Evolutionary conservation across 768 basidiomycete species (phyloP).

Genomic region (Pisolithus tinctorius): DNA sequence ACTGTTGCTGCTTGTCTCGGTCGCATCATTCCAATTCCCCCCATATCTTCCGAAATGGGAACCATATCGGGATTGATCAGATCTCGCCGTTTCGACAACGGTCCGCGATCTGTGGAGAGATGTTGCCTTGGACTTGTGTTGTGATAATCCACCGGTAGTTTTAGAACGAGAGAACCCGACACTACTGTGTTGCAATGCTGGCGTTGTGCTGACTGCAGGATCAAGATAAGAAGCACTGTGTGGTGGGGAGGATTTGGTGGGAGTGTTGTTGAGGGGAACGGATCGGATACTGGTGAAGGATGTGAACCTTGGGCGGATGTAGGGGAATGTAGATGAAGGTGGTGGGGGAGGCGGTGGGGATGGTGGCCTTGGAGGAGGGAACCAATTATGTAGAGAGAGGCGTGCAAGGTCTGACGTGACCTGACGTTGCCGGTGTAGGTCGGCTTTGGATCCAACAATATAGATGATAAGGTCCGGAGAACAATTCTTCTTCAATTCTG

Average conservation of each 20-base stretch:
- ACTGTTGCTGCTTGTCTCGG: conserved; percentile 60
- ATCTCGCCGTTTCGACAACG: conserved; percentile 36
- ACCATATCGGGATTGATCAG: conserved; percentile 46
- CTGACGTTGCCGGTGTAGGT: conserved; percentile 63
- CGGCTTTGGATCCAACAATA: conserved; percentile 91
- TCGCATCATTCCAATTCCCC: conserved; percentile 50
- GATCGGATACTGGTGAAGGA: conserved; percentile 51
- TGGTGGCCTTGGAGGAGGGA: conserved; percentile 69
- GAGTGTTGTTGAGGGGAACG: conserved; percentile 43
- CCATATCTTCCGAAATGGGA: conserved; percentile 46
- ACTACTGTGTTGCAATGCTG: conserved; percentile 47
- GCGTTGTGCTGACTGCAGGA: conserved; percentile 45
- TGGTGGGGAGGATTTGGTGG: conserved; percentile 41
- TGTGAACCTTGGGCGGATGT: conserved; percentile 30
- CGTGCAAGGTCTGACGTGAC: conserved; percentile 79
- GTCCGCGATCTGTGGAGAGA: conserved; percentile 22
- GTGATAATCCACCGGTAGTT: conserved; percentile 33
- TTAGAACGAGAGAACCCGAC: conserved; percentile 44
- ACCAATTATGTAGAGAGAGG: conserved; percentile 82
- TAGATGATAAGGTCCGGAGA: conserved; percentile 86
- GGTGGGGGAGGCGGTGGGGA: conserved; percentile 60
- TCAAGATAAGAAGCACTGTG: conserved; percentile 61
- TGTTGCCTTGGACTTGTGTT: background rate
- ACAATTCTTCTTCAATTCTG: conserved; percentile 89
- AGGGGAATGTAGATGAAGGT: conserved; percentile 34